phyloP scores from a whole-genome alignment of 495 filamentous ascomycete genomes.

The Glonium stellatum region DNA sequence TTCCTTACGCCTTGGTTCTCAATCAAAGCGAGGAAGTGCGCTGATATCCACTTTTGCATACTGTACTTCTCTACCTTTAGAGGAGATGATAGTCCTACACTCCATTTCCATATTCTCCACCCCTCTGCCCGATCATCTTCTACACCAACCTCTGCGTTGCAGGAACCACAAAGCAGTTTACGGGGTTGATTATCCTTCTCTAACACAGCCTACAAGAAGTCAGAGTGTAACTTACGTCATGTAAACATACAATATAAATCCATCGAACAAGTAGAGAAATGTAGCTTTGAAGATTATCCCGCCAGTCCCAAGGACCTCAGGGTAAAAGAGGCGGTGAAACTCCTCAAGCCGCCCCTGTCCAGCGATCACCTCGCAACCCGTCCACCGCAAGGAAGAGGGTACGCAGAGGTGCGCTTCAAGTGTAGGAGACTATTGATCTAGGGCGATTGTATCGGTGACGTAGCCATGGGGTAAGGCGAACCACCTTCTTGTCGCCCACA shows the following conservation, averaged over 20 bases:
- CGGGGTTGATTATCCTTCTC: neutral
- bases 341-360: constrained; percentile 10
- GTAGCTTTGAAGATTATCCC: constrained; percentile 15
- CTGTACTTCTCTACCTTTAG: constrained; percentile 5
- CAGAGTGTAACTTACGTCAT: neutral
- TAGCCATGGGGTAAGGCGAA: constrained; percentile 50
- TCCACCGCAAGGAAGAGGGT: constrained; percentile 13
- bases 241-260: neutral
- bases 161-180: constrained; percentile 9
- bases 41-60: constrained; percentile 35
- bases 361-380: constrained; percentile 12
- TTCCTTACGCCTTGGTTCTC: constrained; percentile 32
- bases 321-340: constrained; percentile 20
- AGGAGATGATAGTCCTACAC: constrained; percentile 9
- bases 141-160: constrained; percentile 8
- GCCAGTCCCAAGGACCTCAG: constrained; percentile 15
- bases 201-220: neutral
- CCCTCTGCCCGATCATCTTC: constrained; percentile 15
- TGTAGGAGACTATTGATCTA: constrained; percentile 47
- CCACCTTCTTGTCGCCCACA: constrained; percentile 84
- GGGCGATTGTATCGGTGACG: constrained; percentile 92
- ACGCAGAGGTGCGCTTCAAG: constrained; percentile 5
- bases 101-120: constrained; percentile 26
- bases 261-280: neutral
- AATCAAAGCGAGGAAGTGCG: constrained; percentile 29